Evolutionary conservation across 73 alveolate genomes (phyloP).

Genomic region (Halteria grandinella): DNA sequence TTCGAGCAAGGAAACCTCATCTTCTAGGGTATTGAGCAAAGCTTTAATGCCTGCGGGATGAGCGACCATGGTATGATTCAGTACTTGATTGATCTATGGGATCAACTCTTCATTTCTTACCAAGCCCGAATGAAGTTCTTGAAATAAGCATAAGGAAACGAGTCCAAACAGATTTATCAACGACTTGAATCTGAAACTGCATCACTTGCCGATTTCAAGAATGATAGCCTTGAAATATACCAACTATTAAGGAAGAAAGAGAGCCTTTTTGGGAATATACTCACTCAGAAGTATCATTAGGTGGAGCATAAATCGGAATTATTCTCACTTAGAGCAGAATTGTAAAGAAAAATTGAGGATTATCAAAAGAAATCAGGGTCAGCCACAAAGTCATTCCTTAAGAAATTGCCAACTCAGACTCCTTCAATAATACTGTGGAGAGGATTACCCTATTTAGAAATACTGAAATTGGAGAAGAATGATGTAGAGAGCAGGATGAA

Average conservation of each 20-base stretch:
- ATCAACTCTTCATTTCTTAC: neutral
- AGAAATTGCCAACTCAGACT: too few relatives aligned
- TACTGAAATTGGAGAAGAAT: neutral
- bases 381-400: too few relatives aligned
- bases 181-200: slow-evolving; percentile 6
- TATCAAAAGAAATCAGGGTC: neutral
- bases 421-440: slow-evolving; percentile 38
- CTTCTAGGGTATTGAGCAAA: slow-evolving; percentile 1
- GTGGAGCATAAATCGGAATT: slow-evolving; percentile 5
- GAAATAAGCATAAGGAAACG: neutral
- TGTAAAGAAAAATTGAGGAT: slow-evolving; percentile 16
- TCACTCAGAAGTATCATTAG: neutral
- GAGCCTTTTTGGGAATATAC: neutral
- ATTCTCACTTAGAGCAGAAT: slow-evolving; percentile 22
- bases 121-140: neutral
- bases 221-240: slow-evolving; percentile 9
- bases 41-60: slow-evolving; percentile 14
- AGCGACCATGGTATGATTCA: slow-evolving; percentile 46
- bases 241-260: slow-evolving; percentile 8
- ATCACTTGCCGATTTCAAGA: slow-evolving; percentile 2
- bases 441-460: slow-evolving; percentile 15
- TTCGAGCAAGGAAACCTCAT: neutral
- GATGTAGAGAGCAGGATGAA: slow-evolving; percentile 34
- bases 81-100: slow-evolving; percentile 36
- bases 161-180: slow-evolving; percentile 4